These are phyloP conservation scores for Suillus variegatus DNA, from an alignment of 768 basidiomycete genomes.

Conservation along the genomic window DNA sequence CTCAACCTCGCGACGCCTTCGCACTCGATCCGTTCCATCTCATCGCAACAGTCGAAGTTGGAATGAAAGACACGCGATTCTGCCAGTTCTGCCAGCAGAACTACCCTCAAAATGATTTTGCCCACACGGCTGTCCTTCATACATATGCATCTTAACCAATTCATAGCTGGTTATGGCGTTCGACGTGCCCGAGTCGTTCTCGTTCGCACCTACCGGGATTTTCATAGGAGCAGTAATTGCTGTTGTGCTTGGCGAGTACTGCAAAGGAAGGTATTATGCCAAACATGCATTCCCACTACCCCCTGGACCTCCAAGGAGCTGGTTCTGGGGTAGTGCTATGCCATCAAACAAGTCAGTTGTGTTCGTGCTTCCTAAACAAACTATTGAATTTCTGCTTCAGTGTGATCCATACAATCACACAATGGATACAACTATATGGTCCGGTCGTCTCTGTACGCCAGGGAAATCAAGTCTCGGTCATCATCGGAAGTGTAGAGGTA, in stretches of 20 bases:
- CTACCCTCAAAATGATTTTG: too few relatives aligned
- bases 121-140: too few relatives aligned
- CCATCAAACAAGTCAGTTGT: constrained; percentile 6
- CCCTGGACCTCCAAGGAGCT: constrained; percentile 18
- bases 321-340: constrained; percentile 19
- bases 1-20: too few relatives aligned
- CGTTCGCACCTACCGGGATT: not conserved
- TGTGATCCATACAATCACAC: constrained; percentile 36
- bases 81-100: too few relatives aligned
- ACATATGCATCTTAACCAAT: too few relatives aligned
- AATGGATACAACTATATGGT: constrained; percentile 29
- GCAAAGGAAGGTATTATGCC: not conserved
- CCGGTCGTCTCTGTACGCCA: constrained; percentile 27
- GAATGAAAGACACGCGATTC: too few relatives aligned
- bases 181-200: not conserved
- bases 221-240: not conserved
- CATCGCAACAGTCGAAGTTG: too few relatives aligned
- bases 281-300: constrained; percentile 16
- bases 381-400: constrained; percentile 6
- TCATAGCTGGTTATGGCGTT: too few relatives aligned
- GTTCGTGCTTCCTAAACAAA: not conserved
- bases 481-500: constrained; percentile 24
- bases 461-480: constrained; percentile 27
- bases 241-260: constrained; percentile 2
- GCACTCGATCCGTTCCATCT: too few relatives aligned